Conservation (phyloP, 306 rosid species). For the Dryas octopetala region DNA sequence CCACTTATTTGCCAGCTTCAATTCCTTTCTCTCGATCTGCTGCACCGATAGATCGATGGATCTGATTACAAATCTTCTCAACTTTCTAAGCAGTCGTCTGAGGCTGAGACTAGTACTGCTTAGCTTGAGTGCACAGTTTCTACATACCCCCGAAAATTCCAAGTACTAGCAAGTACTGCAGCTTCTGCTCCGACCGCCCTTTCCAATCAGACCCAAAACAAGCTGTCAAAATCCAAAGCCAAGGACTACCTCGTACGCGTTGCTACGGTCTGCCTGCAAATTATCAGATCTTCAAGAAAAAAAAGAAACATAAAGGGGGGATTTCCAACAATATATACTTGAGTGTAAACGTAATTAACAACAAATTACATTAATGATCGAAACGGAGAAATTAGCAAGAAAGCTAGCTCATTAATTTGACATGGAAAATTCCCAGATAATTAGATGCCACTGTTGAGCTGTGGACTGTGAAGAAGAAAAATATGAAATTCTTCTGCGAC, state of each 20-base stretch:
- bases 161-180: too few species aligned
- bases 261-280: background rate
- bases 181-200: too few species aligned
- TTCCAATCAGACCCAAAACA: background rate
- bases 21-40: background rate
- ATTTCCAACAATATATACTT: background rate
- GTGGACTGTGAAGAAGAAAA: background rate
- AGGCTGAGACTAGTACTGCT: too few species aligned
- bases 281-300: background rate
- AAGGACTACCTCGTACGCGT: background rate
- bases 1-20: slow-evolving; percentile 33
- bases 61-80: too few species aligned
- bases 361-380: too few species aligned
- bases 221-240: background rate
- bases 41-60: too few species aligned
- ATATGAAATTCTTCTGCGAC: background rate
- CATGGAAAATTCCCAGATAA: background rate
- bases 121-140: too few species aligned
- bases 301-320: background rate
- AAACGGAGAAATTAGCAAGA: too few species aligned
- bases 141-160: too few species aligned
- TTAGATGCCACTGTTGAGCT: background rate
- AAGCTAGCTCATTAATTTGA: too few species aligned
- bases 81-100: too few species aligned
- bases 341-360: too few species aligned